These are phyloP conservation scores for Fusarium abutilonis DNA, from an alignment of 2,329 filamentous ascomycete genomes.

Conservation along the genomic window DNA sequence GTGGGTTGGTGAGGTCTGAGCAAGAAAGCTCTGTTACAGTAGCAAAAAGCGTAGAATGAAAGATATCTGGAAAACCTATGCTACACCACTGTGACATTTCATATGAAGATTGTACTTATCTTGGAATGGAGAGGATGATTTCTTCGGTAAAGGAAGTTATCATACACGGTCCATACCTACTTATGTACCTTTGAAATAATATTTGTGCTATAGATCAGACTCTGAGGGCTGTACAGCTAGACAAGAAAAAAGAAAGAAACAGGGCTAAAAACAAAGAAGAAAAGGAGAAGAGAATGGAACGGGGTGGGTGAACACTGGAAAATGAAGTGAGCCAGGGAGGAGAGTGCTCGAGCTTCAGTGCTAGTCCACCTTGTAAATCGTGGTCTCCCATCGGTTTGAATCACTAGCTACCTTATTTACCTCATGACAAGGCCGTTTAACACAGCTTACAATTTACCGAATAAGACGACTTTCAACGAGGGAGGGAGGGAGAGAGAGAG, in stretches of 20 bases:
- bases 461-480: too few species aligned
- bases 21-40: constrained; percentile 5
- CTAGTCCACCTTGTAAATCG: background rate
- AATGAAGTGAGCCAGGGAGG: constrained; percentile 18
- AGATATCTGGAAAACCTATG: background rate
- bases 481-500: too few species aligned
- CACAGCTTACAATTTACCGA: background rate
- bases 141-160: too few species aligned
- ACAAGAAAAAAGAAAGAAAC: background rate
- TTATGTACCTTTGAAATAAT: background rate
- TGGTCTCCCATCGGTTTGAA: too few species aligned
- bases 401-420: too few species aligned
- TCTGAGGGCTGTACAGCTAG: background rate
- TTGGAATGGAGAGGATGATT: background rate
- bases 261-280: background rate
- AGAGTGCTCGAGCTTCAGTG: constrained; percentile 11
- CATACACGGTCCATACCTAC: too few species aligned
- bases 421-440: background rate
- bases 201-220: background rate
- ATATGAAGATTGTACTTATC: background rate
- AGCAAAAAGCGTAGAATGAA: background rate
- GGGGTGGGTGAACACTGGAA: constrained; percentile 7
- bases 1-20: constrained; percentile 11
- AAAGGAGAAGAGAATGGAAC: constrained; percentile 8
- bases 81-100: background rate